A percentile compares a stretch with the other conserved stretches of the same genome.
phyloP scores from a whole-genome alignment of 495 filamentous ascomycete species.

The Parathielavia appendiculata region DNA sequence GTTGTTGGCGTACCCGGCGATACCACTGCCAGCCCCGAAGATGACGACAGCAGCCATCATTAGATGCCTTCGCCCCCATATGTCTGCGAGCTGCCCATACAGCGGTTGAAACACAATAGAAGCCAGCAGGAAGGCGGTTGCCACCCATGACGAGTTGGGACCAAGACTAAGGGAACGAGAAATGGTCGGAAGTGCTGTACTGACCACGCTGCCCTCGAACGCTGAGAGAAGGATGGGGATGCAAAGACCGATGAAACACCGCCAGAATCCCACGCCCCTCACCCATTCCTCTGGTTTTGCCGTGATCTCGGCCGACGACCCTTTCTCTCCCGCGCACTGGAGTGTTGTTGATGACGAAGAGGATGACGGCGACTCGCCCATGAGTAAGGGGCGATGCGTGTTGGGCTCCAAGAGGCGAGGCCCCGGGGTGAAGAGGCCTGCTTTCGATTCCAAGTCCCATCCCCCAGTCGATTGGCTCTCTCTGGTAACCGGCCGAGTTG shows the following conservation, averaged over 20 bases:
- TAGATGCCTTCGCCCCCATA: constrained; percentile 47
- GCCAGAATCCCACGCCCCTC: constrained; percentile 35
- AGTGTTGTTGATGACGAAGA: constrained; percentile 3
- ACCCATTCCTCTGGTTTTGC: constrained; percentile 18
- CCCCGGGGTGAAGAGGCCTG: neutral
- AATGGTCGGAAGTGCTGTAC: constrained; percentile 46
- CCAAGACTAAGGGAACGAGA: constrained; percentile 29
- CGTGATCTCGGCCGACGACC: neutral
- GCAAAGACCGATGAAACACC: constrained; percentile 38
- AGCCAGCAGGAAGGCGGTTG: constrained; percentile 27
- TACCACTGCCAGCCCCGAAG: constrained; percentile 40
- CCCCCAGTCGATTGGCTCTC: neutral
- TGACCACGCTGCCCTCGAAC: constrained; percentile 49
- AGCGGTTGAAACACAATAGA: constrained; percentile 35
- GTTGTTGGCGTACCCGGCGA: constrained; percentile 35
- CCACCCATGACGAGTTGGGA: constrained; percentile 30
- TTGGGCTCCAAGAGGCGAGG: no score
- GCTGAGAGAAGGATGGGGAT: constrained; percentile 39
- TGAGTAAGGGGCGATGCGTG: no score
- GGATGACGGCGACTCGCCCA: neutral
- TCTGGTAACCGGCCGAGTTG: neutral
- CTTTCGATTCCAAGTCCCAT: neutral
- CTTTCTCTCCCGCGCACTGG: neutral
- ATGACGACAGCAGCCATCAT: constrained; percentile 41
- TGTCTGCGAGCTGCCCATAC: constrained; percentile 43